Evolutionary conservation across 495 filamentous ascomycete species (phyloP).

Genomic region (Penicillium canariense): DNA sequence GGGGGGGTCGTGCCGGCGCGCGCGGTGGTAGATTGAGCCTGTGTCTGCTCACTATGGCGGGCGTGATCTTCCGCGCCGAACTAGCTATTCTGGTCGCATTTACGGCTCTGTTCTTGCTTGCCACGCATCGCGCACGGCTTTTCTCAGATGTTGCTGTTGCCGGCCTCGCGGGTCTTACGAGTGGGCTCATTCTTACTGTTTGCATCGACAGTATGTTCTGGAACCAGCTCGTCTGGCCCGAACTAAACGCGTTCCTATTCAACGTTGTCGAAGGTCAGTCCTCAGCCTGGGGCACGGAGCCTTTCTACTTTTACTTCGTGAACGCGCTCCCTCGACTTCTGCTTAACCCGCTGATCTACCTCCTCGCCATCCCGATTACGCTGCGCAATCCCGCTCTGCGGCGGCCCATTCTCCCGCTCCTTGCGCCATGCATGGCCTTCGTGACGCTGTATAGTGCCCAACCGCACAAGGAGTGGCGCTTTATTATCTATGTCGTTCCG

Average conservation of each 20-base stretch:
- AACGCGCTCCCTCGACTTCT: slow-evolving; percentile 80
- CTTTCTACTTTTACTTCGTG: slow-evolving; percentile 82
- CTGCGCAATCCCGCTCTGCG: slow-evolving; percentile 53
- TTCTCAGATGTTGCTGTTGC: slow-evolving; percentile 56
- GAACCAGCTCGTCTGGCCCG: slow-evolving; percentile 82
- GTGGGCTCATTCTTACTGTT: slow-evolving; percentile 65
- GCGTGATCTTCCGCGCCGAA: slow-evolving; percentile 86
- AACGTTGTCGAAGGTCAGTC: slow-evolving; percentile 73
- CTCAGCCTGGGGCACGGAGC: slow-evolving; percentile 81
- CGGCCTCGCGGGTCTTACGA: slow-evolving; percentile 61
- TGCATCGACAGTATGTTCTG: slow-evolving; percentile 89
- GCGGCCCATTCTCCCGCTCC: slow-evolving; percentile 46
- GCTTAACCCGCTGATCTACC: slow-evolving; percentile 67
- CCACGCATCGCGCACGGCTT: slow-evolving; percentile 54
- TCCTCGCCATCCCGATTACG: slow-evolving; percentile 64
- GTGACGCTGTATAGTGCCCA: slow-evolving; percentile 76
- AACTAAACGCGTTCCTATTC: slow-evolving; percentile 84
- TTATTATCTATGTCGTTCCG: slow-evolving; percentile 87
- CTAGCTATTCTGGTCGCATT: slow-evolving; percentile 72
- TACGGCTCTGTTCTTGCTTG: slow-evolving; percentile 50
- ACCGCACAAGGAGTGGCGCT: slow-evolving; percentile 96
- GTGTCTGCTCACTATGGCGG: slow-evolving; percentile 74
- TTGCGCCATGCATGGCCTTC: slow-evolving; percentile 68
- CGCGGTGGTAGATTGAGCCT: slow-evolving; percentile 50
- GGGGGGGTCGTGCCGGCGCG: not conserved